Conservation (phyloP, 441 rosid species). For the Adansonia madagascariensis region DNA sequence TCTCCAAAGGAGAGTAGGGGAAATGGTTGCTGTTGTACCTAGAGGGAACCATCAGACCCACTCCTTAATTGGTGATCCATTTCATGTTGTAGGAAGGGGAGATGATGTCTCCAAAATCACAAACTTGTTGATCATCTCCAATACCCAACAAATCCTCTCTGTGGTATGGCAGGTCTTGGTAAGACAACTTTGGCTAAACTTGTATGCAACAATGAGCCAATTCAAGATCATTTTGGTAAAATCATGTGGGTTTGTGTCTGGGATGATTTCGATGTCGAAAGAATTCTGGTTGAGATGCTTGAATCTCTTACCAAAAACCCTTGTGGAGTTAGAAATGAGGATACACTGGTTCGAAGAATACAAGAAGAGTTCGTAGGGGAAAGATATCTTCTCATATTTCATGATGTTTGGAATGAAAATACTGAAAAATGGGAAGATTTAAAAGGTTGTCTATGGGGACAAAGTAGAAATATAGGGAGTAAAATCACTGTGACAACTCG, state of each 20-base stretch:
- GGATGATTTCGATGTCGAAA: background rate
- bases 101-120: background rate
- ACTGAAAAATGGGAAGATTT: background rate
- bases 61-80: background rate
- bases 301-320: background rate
- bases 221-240: background rate
- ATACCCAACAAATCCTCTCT: background rate
- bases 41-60: background rate
- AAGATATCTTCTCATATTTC: background rate
- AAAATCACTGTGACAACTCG: background rate
- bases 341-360: background rate
- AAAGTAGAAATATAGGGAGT: background rate
- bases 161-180: background rate
- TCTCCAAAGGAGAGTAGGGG: background rate
- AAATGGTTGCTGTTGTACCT: background rate
- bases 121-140: background rate
- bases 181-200: background rate
- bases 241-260: background rate
- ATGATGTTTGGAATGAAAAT: background rate
- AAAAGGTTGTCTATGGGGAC: background rate
- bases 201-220: background rate
- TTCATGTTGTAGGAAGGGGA: background rate
- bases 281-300: background rate
- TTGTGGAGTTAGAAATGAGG: background rate
- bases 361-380: background rate